Base-by-base conservation (phyloP, 2,329 filamentous ascomycete genomes). In the Trichoderma citrinoviride region DNA sequence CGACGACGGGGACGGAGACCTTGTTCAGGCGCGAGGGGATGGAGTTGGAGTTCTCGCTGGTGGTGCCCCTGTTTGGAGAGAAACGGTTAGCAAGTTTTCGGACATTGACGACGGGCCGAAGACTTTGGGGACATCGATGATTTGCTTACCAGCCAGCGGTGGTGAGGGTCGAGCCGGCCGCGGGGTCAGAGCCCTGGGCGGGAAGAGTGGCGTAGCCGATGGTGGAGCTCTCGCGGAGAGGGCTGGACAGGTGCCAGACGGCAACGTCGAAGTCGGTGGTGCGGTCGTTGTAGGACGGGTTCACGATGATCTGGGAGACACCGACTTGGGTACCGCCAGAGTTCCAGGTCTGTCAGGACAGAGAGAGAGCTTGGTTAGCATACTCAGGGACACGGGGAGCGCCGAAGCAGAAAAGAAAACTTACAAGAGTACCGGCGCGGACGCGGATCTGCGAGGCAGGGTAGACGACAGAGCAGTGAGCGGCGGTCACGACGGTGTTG, bases 401-500 rank as follows among this genome's bases (percentile, higher is more conserved):
- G 3, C 1, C 3, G 27, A 29, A 37, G n/a, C n/a, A n/a, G n/a
- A 37, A 8, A 3, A 33, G 8, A 8, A 3, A 47, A 65, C 71
- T 40, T 66, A 72, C 72, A 8, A 68, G 60, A 40, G 67, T 69
- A 19, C 73, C 73, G 25, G 72, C 73, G 52, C 73, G 73, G 66
- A 75, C 67, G 7, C 44, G 56, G 61, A 74, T 68, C 27, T 21
- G 12, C 7, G 61, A 57, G 33, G 61, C 43, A 19, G 70, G 61
- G 23, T 50, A 49, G 47, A 65, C 44, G 33, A 65, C 70, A n/a
- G 71, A 69, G 68, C 73, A 75, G 67, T 75, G 74, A n/a, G 68
- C 73, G 12, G 74, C 74, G 6, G 74, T 75, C 58, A 75, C 4
- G 62, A 75, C 74, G 19, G 73, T 75, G 66, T 71, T 69, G 67